Conservation (phyloP, 208 protist species). For the Acanthamoeba culbertsoni region DNA sequence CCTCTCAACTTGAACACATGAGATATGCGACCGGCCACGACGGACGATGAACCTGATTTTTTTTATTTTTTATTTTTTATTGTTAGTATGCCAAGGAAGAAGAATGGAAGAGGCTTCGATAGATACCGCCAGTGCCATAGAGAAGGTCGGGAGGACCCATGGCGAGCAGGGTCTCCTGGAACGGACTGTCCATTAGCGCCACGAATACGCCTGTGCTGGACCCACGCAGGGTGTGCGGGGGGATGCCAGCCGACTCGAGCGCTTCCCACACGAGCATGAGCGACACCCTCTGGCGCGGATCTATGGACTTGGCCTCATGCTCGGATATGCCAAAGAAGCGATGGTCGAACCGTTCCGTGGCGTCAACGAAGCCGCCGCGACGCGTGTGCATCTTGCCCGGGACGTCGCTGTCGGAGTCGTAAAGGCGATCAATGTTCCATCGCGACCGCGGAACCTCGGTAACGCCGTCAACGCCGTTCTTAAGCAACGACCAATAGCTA, state of each 20-base stretch:
- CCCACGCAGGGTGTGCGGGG: neutral
- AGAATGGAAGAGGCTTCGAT: no score
- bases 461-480: slow-evolving; percentile 22
- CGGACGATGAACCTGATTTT: slow-evolving; percentile 23
- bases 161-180: neutral
- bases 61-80: no score
- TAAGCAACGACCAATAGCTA: slow-evolving; percentile 19
- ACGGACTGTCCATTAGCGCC: slow-evolving; percentile 50
- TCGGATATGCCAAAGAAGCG: slow-evolving; percentile 51
- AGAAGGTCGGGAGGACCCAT: neutral
- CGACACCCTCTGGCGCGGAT: neutral
- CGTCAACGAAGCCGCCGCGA: neutral
- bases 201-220: slow-evolving; percentile 36
- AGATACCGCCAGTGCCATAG: neutral
- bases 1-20: slow-evolving; percentile 81
- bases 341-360: slow-evolving; percentile 47
- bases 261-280: slow-evolving; percentile 22
- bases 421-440: neutral
- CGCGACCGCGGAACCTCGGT: slow-evolving; percentile 7
- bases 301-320: slow-evolving; percentile 13
- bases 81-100: no score
- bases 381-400: slow-evolving; percentile 44
- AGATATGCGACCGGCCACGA: slow-evolving; percentile 77
- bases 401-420: slow-evolving; percentile 39
- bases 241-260: slow-evolving; percentile 44